Evolutionary conservation across 768 basidiomycete species (phyloP).

Genomic region (Cyclocybe cylindracea): DNA sequence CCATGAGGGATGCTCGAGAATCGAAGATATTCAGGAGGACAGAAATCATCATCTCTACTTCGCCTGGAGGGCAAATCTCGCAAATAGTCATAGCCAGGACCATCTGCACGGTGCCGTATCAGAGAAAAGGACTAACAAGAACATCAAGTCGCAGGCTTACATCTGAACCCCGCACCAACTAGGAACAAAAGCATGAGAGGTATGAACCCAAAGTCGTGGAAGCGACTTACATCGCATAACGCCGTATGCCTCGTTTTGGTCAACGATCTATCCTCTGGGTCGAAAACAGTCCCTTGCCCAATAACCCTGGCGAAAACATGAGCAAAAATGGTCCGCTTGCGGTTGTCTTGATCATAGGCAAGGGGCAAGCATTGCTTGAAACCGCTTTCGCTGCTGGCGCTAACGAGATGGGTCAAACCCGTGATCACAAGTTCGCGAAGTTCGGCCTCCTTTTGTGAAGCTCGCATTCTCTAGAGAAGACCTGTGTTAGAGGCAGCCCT

Average conservation of each 20-base stretch:
- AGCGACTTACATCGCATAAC: slow-evolving; percentile 55
- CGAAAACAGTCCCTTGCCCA: slow-evolving; percentile 77
- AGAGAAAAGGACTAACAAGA: not conserved
- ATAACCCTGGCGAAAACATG: slow-evolving; percentile 84
- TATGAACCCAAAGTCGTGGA: not conserved
- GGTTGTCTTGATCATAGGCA: slow-evolving; percentile 71
- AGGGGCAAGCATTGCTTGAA: slow-evolving; percentile 85
- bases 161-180: slow-evolving; percentile 77
- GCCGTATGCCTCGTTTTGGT: slow-evolving; percentile 49
- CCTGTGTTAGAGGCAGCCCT: not conserved
- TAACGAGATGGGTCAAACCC: slow-evolving; percentile 79
- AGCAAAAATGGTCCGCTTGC: slow-evolving; percentile 78
- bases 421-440: slow-evolving; percentile 77
- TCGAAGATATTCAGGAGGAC: slow-evolving; percentile 88
- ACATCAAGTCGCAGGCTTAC: slow-evolving; percentile 40
- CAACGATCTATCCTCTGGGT: slow-evolving; percentile 53
- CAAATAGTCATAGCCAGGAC: slow-evolving; percentile 83
- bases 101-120: slow-evolving; percentile 44
- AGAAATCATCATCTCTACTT: slow-evolving; percentile 83
- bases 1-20: slow-evolving; percentile 68
- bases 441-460: slow-evolving; percentile 56
- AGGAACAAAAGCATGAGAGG: slow-evolving; percentile 1
- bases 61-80: slow-evolving; percentile 77
- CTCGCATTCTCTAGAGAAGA: slow-evolving; percentile 36
- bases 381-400: slow-evolving; percentile 83